phyloP scores from a whole-genome alignment of 140 eudicot genomes.

The Oenanthe javanica region DNA sequence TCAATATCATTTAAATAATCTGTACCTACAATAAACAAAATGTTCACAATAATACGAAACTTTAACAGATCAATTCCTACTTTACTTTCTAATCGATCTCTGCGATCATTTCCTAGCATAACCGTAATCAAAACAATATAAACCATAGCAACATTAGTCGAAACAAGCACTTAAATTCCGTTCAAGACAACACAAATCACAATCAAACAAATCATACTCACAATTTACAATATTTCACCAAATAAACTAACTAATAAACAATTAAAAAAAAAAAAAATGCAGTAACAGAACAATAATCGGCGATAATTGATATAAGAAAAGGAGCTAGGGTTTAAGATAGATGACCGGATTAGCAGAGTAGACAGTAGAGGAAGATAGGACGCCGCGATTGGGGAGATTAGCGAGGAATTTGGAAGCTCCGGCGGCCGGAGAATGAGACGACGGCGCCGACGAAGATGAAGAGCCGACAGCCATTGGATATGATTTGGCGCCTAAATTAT shows the following conservation, averaged over 20 bases:
- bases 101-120: background rate
- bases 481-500: slow-evolving; percentile 4
- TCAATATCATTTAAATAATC: no score
- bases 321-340: slow-evolving; percentile 1
- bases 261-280: background rate
- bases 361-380: slow-evolving; percentile 42
- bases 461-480: background rate
- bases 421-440: background rate
- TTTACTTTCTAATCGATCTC: background rate
- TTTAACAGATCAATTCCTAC: background rate
- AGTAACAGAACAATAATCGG: background rate
- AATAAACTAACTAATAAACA: background rate
- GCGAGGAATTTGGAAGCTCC: slow-evolving; percentile 32
- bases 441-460: slow-evolving; percentile 2
- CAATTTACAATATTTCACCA: background rate
- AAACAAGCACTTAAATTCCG: background rate
- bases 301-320: background rate
- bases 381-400: slow-evolving; percentile 54
- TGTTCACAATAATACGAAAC: background rate
- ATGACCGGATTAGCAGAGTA: slow-evolving; percentile 33
- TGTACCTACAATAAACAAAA: no score
- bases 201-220: background rate
- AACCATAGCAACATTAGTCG: no score
- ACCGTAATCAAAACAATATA: no score
- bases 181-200: no score